Conservation (phyloP, 768 basidiomycete species). For the Naganishia antarctica region DNA sequence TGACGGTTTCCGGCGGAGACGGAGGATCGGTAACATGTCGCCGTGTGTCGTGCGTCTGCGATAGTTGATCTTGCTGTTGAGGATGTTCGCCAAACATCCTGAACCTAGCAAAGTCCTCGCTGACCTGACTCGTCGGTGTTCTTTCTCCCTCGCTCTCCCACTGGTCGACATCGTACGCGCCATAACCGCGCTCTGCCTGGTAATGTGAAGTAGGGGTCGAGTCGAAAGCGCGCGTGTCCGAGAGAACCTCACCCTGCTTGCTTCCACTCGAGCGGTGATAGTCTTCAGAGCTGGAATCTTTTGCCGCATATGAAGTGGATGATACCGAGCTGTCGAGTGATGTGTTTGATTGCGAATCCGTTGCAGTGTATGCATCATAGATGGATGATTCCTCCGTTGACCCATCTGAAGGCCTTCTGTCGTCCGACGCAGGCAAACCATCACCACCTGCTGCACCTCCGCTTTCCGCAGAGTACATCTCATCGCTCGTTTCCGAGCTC, state of each 20-base stretch:
- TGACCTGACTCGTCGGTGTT: constrained; percentile 14
- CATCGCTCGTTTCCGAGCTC: constrained; percentile 33
- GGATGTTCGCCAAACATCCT: constrained; percentile 2
- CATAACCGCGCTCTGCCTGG: background rate
- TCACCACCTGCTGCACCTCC: background rate
- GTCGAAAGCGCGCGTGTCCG: background rate
- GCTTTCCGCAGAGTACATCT: constrained; percentile 30
- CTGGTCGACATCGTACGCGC: background rate
- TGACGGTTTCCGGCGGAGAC: constrained; percentile 23
- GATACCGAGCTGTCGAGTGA: constrained; percentile 27
- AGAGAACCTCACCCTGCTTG: background rate
- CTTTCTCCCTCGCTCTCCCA: constrained; percentile 9
- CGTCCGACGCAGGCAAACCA: background rate
- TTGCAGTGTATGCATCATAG: constrained; percentile 68
- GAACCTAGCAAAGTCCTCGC: constrained; percentile 8
- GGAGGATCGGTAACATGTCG: background rate
- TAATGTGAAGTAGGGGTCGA: background rate
- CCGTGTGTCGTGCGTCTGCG: background rate
- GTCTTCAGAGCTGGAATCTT: constrained; percentile 5
- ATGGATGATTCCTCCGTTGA: constrained; percentile 77
- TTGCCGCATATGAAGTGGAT: constrained; percentile 9
- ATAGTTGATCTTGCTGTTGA: background rate
- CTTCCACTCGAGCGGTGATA: background rate
- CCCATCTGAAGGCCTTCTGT: constrained; percentile 51
- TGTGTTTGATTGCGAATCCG: constrained; percentile 33